Base-by-base conservation (phyloP, 257 asterid species). In the Galeopsis tetrahit region DNA sequence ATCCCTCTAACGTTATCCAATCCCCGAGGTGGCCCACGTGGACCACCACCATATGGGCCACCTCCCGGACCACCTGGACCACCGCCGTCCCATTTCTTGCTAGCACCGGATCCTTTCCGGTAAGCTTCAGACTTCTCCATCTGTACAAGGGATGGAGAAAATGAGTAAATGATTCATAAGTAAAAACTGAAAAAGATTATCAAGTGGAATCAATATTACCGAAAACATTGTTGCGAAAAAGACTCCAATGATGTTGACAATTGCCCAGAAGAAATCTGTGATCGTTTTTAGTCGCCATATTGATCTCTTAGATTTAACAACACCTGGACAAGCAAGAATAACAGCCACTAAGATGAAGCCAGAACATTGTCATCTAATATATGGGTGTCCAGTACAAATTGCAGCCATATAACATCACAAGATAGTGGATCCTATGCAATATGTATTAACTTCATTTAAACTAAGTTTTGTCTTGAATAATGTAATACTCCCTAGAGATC, bases 71-170 rank as follows among this genome's bases (percentile, higher is more conserved):
- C 97, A 35, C 97, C 97, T 1, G 98, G 96, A 53, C 97, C 96
- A 40, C 95, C 96, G 48, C 97, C 99, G 44, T 87, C 96, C 97
- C 93, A 95, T 83, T 95, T 95, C 95, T 95, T 95, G 81, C 92
- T 83, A 21, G 96, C 86, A 34, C 96, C 96, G 31, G 87, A 85
- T 35, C 91, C 87, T 80, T 90, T 95, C 63, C 77, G 70, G 73
- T 91, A 95, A 53, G 92, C 90, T 63, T 95, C 98, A 72, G 98
- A 74, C 57, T 95, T 92, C 76, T 95, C 99, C 96, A 95, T 85
- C 99, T 95, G 73, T 74, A 60, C 40, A 53, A 63, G 71, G 42
- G 15, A 73, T 21, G 42, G 52, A 42, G 34, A 42, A 38, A 44
- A 40, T 76, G 51, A 74, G 72, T 32, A 49, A 11, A 34, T 48